These are phyloP conservation scores for Elsinoe ampelina DNA, from an alignment of 2,329 filamentous ascomycete species.

Conservation along the genomic window DNA sequence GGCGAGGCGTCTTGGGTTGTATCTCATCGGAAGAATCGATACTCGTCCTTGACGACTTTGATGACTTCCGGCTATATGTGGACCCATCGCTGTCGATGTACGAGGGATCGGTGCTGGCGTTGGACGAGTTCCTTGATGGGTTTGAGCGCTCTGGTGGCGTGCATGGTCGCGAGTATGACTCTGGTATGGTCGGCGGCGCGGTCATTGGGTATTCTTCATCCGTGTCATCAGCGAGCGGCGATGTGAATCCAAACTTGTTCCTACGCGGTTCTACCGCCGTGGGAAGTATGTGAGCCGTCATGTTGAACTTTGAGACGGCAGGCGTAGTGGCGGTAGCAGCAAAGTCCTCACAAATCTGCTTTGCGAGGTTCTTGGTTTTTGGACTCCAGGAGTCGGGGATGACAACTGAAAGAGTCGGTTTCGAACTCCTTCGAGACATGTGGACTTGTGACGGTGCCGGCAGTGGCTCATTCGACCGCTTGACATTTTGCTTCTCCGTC, in stretches of 20 bases:
- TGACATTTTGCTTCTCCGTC: background rate
- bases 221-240: background rate
- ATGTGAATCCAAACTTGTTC: slow-evolving; percentile 3
- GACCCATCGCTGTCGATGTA: slow-evolving; percentile 24
- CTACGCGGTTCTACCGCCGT: background rate
- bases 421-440: background rate
- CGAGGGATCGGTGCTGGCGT: slow-evolving; percentile 8
- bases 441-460: slow-evolving; percentile 1
- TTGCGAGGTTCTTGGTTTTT: slow-evolving; percentile 6
- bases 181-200: background rate
- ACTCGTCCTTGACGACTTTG: slow-evolving; percentile 33
- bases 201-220: slow-evolving; percentile 5
- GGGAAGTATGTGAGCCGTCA: slow-evolving; percentile 10
- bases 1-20: background rate
- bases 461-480: background rate
- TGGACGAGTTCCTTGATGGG: slow-evolving; percentile 8
- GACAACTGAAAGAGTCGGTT: slow-evolving; percentile 8
- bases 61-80: slow-evolving; percentile 30
- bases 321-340: slow-evolving; percentile 5
- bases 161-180: background rate
- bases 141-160: slow-evolving; percentile 5
- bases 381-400: slow-evolving; percentile 9
- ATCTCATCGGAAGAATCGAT: slow-evolving; percentile 22
- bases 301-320: slow-evolving; percentile 10
- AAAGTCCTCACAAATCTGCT: slow-evolving; percentile 8